These are phyloP conservation scores for Colletotrichum sp. DNA, from an alignment of 2,329 filamentous ascomycete genomes.

Conservation along the genomic window DNA sequence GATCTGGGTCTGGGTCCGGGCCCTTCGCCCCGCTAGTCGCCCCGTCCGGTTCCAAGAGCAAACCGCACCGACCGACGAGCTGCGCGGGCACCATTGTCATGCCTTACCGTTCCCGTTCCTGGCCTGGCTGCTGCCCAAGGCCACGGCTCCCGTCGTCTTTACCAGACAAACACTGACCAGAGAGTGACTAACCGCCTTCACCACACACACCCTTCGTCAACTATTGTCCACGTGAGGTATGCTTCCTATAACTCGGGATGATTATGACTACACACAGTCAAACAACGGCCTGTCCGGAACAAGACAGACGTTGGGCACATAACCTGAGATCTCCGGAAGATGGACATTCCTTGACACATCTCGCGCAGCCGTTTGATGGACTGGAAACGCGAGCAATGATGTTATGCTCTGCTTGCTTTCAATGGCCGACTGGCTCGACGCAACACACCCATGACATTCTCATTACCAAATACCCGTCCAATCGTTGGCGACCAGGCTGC, in stretches of 20 bases:
- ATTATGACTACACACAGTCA: not conserved
- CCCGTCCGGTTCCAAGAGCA: not conserved
- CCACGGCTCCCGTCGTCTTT: not conserved
- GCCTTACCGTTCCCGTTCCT: not conserved
- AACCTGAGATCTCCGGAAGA: not conserved
- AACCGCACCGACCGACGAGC: not conserved
- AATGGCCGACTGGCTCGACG: not conserved
- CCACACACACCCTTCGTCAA: not conserved
- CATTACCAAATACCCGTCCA: conserved; percentile 43
- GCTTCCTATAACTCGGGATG: not conserved
- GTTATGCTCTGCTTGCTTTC: not conserved
- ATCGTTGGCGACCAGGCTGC: conserved; percentile 25
- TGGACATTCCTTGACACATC: conserved; percentile 16
- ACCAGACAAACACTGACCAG: not conserved
- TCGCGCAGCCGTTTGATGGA: not conserved
- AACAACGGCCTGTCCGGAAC: not conserved
- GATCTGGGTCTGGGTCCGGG: not conserved
- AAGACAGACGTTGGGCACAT: not conserved
- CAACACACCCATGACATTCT: conserved; percentile 33
- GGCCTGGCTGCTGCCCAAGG: not conserved
- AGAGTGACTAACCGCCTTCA: not conserved
- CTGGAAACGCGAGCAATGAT: conserved; percentile 11
- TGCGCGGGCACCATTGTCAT: not conserved
- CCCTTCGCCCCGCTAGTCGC: not conserved
- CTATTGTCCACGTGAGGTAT: not conserved